A percentile compares a stretch with the other conserved stretches of the same genome.
Evolutionary conservation across 352 stramenopile species (phyloP).

Genomic region (Globisporangium emineosum): DNA sequence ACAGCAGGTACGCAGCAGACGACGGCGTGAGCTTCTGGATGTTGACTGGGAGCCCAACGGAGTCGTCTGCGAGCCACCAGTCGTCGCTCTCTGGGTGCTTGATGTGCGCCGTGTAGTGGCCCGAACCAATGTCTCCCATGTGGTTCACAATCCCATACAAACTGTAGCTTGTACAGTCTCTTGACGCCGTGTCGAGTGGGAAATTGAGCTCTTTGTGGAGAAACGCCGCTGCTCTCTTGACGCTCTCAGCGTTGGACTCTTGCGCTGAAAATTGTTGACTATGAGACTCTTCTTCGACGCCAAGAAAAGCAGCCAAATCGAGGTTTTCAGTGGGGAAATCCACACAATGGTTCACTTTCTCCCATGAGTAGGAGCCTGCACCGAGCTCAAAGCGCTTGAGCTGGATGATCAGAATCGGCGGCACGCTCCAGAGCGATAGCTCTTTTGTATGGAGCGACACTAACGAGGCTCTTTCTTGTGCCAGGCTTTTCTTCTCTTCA

Average conservation of each 20-base stretch:
- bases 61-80: slow-evolving; percentile 96
- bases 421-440: slow-evolving; percentile 49
- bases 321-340: slow-evolving; percentile 89
- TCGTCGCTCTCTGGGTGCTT: slow-evolving; percentile 31
- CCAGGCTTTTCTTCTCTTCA: neutral
- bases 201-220: slow-evolving; percentile 38
- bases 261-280: neutral
- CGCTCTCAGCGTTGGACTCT: slow-evolving; percentile 6
- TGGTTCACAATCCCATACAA: slow-evolving; percentile 96
- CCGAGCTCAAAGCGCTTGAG: slow-evolving; percentile 64
- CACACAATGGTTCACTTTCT: slow-evolving; percentile 89
- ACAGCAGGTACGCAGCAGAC: slow-evolving; percentile 64
- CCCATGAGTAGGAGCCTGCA: slow-evolving; percentile 52
- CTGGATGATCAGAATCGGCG: slow-evolving; percentile 56
- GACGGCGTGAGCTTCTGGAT: slow-evolving; percentile 37
- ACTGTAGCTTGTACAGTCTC: slow-evolving; percentile 70
- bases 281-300: neutral
- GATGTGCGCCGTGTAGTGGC: slow-evolving; percentile 90
- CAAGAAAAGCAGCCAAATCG: slow-evolving; percentile 61
- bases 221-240: slow-evolving; percentile 28
- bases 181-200: slow-evolving; percentile 38
- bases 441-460: slow-evolving; percentile 42
- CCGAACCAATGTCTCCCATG: slow-evolving; percentile 87
- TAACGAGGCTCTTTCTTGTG: neutral
- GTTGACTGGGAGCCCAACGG: slow-evolving; percentile 14